Percentiles rank a stretch among this genome's conserved stretches.
These are phyloP conservation scores for Trichoderma asperelloides DNA, from an alignment of 495 filamentous ascomycete genomes.

Conservation along the genomic window DNA sequence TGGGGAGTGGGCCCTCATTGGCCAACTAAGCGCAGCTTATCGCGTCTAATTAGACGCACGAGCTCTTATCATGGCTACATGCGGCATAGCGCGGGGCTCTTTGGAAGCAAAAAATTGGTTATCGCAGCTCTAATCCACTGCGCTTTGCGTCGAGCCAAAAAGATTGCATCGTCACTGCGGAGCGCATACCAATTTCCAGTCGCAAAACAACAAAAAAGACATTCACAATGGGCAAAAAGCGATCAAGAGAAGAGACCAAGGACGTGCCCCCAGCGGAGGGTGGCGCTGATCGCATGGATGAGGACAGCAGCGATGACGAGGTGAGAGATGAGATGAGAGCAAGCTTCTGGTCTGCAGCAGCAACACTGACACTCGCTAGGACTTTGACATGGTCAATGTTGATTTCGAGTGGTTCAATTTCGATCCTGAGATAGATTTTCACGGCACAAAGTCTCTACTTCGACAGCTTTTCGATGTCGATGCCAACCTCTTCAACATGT, in stretches of 20 bases:
- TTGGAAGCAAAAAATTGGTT: not conserved
- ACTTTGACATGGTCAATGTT: slow-evolving; percentile 84
- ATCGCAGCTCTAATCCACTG: not conserved
- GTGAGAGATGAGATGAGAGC: slow-evolving; percentile 5
- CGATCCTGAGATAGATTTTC: slow-evolving; percentile 81
- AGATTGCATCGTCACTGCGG: not conserved
- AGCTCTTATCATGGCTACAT: not conserved
- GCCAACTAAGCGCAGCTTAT: not conserved
- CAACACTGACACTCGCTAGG: slow-evolving; percentile 34
- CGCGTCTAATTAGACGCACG: not conserved
- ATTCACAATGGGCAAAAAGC: slow-evolving; percentile 12
- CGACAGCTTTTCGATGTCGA: slow-evolving; percentile 93
- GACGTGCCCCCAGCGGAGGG: not conserved
- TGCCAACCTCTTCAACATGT: slow-evolving; percentile 73
- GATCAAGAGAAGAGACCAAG: slow-evolving; percentile 10
- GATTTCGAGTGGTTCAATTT: slow-evolving; percentile 99
- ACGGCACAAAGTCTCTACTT: slow-evolving; percentile 83
- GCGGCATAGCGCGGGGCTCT: not conserved
- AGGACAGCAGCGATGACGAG: slow-evolving; percentile 14
- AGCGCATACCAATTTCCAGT: not conserved
- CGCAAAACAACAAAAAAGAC: not conserved
- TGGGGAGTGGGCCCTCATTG: not conserved
- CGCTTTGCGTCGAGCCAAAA: too few relatives aligned
- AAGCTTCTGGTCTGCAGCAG: not conserved
- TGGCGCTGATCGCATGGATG: slow-evolving; percentile 12